Conservation (phyloP, 805 yeast genomes). For the Cyberlindnera americana region DNA sequence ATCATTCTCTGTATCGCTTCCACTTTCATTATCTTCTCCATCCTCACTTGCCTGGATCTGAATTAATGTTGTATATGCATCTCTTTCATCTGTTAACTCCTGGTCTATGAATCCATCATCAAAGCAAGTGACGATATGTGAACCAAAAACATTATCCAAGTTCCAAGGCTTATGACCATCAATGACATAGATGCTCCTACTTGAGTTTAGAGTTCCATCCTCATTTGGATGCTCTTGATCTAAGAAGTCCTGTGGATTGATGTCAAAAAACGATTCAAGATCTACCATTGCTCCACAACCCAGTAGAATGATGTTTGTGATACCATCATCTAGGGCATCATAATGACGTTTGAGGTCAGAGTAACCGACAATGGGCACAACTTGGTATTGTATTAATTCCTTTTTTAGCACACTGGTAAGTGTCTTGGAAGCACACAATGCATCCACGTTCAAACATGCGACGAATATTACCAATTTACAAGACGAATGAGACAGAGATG, state of each 20-base stretch:
- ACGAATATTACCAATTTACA: constrained; percentile 79
- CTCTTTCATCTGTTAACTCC: constrained; percentile 50
- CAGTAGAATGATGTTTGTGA: constrained; percentile 69
- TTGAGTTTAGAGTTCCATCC: constrained; percentile 33
- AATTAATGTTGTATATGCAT: constrained; percentile 57
- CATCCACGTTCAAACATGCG: constrained; percentile 87
- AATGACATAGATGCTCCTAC: constrained; percentile 69
- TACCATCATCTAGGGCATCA: constrained; percentile 62
- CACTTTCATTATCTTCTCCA: constrained; percentile 35
- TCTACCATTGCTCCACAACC: constrained; percentile 97
- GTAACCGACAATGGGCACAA: constrained; percentile 92
- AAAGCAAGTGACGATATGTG: constrained; percentile 70
- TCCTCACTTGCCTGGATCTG: constrained; percentile 37
- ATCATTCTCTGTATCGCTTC: constrained; percentile 30
- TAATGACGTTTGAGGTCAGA: constrained; percentile 68
- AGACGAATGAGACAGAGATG: constrained; percentile 88
- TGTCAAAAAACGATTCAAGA: constrained; percentile 66
- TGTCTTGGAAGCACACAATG: constrained; percentile 84
- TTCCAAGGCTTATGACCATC: constrained; percentile 98
- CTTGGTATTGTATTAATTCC: constrained; percentile 80
- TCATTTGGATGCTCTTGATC: constrained; percentile 26
- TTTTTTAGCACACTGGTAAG: constrained; percentile 67
- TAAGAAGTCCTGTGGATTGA: constrained; percentile 52
- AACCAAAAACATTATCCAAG: constrained; percentile 85
- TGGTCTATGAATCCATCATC: constrained; percentile 80